These are phyloP conservation scores for Solanum aculeatissimum DNA, from an alignment of 305 asterid genomes.

Conservation along the genomic window DNA sequence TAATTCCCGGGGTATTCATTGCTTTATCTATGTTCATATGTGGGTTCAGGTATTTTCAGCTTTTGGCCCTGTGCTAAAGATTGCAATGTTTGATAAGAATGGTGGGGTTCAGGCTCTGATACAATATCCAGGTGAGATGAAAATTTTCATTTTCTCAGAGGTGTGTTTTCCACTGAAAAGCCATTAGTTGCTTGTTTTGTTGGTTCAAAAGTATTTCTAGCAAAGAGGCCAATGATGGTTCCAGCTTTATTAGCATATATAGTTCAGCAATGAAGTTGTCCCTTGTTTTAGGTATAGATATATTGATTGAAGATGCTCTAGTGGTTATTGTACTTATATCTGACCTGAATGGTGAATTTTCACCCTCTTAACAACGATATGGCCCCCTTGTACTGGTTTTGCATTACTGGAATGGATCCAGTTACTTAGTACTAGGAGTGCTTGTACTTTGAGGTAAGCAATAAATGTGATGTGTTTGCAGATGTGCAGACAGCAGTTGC, in stretches of 20 bases:
- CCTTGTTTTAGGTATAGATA: not conserved
- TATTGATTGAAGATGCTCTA: not conserved
- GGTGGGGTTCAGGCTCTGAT: constrained; percentile 92
- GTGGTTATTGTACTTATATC: not conserved
- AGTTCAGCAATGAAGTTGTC: not conserved
- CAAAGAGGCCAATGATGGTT: not conserved
- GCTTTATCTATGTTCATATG: not conserved
- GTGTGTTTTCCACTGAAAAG: not conserved
- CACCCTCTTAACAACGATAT: not conserved
- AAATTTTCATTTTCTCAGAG: not conserved
- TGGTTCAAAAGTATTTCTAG: not conserved
- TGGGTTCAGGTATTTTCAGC: constrained; percentile 67
- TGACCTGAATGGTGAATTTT: not conserved
- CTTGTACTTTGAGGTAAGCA: not conserved
- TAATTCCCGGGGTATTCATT: not conserved
- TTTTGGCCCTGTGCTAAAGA: constrained; percentile 82
- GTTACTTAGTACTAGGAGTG: not conserved
- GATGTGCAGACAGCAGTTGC: constrained; percentile 89
- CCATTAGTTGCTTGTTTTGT: not conserved
- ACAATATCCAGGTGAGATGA: constrained; percentile 58
- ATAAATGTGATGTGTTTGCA: constrained; percentile 16
- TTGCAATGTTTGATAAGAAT: constrained; percentile 93
- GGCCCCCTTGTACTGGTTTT: not conserved
- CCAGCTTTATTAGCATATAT: not conserved
- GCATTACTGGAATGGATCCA: not conserved